Percentiles rank a stretch among this genome's conserved stretches.
phyloP scores from a whole-genome alignment of 805 yeast species.

The Cyberlindnera amylophila region DNA sequence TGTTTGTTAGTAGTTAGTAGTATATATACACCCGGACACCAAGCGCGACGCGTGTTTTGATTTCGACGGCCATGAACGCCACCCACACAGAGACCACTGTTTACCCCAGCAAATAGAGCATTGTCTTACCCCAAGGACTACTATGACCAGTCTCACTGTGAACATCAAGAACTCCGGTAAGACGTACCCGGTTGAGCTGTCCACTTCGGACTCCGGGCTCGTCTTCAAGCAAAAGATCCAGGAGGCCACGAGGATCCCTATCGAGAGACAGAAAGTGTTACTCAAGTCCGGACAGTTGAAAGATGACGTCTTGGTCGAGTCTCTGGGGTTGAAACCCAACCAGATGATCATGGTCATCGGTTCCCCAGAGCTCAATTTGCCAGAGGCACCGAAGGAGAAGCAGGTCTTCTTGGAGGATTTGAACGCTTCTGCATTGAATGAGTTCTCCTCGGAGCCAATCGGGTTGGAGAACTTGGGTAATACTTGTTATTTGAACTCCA shows the following conservation, averaged over 20 bases:
- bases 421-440: constrained; percentile 38
- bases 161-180: constrained; percentile 68
- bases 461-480: constrained; percentile 94
- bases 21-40: constrained; percentile 9
- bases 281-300: constrained; percentile 84
- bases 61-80: constrained; percentile 1
- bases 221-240: constrained; percentile 66
- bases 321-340: constrained; percentile 56
- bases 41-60: neutral
- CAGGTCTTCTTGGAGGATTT: constrained; percentile 66
- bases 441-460: constrained; percentile 54
- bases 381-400: constrained; percentile 48
- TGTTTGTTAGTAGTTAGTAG: neutral
- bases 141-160: constrained; percentile 21
- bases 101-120: no score
- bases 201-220: constrained; percentile 36
- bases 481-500: constrained; percentile 90
- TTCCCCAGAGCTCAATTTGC: constrained; percentile 67
- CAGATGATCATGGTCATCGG: constrained; percentile 87
- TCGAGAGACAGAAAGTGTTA: constrained; percentile 83
- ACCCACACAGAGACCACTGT: constrained; percentile 2
- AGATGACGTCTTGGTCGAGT: constrained; percentile 44
- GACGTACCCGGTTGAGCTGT: constrained; percentile 44
- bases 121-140: no score
- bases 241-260: constrained; percentile 77